Conservation (phyloP, 148 eudicot species). For the Fagopyrum tataricum region DNA sequence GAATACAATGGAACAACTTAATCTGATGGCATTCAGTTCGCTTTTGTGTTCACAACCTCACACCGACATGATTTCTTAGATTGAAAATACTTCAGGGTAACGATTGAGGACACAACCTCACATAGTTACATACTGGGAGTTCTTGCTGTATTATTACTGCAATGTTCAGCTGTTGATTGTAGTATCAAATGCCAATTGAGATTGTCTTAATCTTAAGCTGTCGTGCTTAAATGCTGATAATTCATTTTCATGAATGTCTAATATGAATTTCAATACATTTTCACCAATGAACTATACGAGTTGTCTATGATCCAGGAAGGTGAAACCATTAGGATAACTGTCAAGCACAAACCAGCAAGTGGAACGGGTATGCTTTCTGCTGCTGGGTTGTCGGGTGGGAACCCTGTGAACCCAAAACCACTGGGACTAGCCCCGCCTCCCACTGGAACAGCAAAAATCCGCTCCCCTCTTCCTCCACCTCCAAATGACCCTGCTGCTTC, state of each 20-base stretch:
- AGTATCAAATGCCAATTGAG: not conserved
- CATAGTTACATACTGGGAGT: not conserved
- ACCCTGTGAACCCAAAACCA: constrained; percentile 51
- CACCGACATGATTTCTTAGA: too few species aligned
- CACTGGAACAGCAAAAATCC: constrained; percentile 46
- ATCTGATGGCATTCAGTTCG: too few species aligned
- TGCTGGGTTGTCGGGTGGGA: constrained; percentile 52
- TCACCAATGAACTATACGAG: not conserved
- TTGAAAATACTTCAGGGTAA: too few species aligned
- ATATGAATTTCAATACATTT: not conserved
- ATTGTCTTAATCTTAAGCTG: not conserved
- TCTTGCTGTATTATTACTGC: not conserved
- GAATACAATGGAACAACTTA: not conserved
- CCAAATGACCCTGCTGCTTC: constrained; percentile 88
- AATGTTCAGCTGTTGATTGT: not conserved
- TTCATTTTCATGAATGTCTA: not conserved
- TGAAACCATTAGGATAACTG: constrained; percentile 93
- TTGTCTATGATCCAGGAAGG: constrained; percentile 57
- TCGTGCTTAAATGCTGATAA: not conserved
- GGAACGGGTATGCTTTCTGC: constrained; percentile 86
- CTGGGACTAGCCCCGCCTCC: constrained; percentile 82
- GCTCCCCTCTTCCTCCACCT: constrained; percentile 89
- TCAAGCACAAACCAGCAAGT: constrained; percentile 78
- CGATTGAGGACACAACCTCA: not conserved
- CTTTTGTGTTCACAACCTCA: not conserved